phyloP scores from a whole-genome alignment of 1,284 basidiomycete species.

The Papiliotrema fonsecae region DNA sequence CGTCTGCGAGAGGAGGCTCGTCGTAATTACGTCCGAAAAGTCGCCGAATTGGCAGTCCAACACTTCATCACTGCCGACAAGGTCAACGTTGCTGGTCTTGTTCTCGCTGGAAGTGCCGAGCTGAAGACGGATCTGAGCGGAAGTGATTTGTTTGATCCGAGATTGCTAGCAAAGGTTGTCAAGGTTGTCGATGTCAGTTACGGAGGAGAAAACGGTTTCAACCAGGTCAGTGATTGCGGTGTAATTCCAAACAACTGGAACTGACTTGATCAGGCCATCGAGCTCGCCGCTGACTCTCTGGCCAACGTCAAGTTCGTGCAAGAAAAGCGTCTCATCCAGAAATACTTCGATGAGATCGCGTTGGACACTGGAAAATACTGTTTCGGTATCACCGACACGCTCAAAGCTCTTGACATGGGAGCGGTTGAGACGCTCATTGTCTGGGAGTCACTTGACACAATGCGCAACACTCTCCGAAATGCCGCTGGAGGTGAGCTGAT shows the following conservation, averaged over 20 bases:
- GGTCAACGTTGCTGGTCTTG: conserved; percentile 94
- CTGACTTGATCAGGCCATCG: conserved; percentile 70
- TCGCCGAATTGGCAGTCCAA: conserved; percentile 93
- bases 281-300: conserved; percentile 90
- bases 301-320: conserved; percentile 99
- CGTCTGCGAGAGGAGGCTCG: conserved; percentile 98
- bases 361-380: conserved; percentile 97
- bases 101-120: conserved; percentile 96
- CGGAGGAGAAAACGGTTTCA: conserved; percentile 98
- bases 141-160: conserved; percentile 92
- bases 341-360: conserved; percentile 99
- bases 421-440: conserved; percentile 96
- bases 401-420: conserved; percentile 94
- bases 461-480: conserved; percentile 77
- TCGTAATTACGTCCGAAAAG: conserved; percentile 99
- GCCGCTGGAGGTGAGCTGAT: conserved; percentile 84
- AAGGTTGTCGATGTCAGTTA: conserved; percentile 99
- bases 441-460: conserved; percentile 93
- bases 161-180: conserved; percentile 84
- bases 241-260: not conserved
- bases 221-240: conserved; percentile 60
- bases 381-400: conserved; percentile 95
- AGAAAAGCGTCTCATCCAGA: conserved; percentile 95
- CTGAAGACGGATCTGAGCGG: conserved; percentile 97
- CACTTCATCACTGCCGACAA: conserved; percentile 98